Evolutionary conservation across 2,329 filamentous ascomycete genomes (phyloP).

Genomic region (Venturia nashicola): DNA sequence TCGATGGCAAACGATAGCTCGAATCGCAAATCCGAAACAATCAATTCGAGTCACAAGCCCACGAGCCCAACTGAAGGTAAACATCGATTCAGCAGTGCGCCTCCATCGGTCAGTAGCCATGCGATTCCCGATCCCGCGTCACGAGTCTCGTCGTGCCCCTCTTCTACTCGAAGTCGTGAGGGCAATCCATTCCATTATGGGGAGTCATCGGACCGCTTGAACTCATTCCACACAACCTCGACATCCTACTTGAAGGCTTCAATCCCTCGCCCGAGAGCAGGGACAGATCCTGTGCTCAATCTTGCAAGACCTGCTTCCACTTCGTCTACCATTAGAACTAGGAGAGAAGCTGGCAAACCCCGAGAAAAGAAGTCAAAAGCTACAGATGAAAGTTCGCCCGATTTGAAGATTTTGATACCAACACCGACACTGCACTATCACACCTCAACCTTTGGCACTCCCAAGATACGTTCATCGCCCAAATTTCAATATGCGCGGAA

Average conservation of each 20-base stretch:
- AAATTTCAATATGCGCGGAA: neutral
- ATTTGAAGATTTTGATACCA: neutral
- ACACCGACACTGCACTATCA: neutral
- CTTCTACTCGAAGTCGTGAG: neutral
- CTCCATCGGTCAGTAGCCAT: neutral
- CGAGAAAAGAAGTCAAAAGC: neutral
- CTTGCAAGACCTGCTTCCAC: neutral
- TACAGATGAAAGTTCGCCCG: neutral
- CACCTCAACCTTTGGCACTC: neutral
- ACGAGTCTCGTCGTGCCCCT: neutral
- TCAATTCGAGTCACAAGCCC: neutral
- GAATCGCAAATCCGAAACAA: neutral
- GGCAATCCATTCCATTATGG: constrained; percentile 1
- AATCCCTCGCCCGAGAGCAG: neutral
- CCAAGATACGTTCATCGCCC: neutral
- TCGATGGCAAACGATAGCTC: neutral
- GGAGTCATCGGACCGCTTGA: neutral
- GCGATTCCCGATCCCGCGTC: neutral
- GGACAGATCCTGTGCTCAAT: neutral
- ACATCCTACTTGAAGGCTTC: neutral
- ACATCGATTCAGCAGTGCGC: neutral
- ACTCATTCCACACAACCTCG: neutral
- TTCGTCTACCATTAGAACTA: neutral
- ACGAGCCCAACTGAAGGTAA: neutral
- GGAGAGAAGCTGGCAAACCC: neutral